Percentiles rank a stretch among this genome's conserved stretches.
Conservation (phyloP, 257 asterid species). For the Salvia rosmarinus region DNA sequence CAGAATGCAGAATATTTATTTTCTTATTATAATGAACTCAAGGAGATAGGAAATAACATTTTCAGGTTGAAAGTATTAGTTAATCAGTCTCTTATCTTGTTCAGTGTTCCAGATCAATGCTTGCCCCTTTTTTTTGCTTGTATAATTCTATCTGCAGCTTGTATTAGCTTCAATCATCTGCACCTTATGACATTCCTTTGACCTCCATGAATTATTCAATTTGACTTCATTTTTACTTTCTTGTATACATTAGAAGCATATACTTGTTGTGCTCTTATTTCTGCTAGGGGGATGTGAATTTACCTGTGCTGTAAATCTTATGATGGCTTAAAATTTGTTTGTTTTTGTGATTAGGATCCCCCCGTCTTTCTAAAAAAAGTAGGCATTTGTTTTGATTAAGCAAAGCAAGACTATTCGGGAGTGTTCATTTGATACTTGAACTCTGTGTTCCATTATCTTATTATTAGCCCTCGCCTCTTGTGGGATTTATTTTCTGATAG, state of each 20-base stretch:
- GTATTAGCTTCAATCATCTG: not conserved
- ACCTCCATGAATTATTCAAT: not conserved
- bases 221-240: not conserved
- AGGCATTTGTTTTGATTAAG: not conserved
- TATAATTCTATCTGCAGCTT: constrained; percentile 13
- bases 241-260: not conserved
- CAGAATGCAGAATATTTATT: not conserved
- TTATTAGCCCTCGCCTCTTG: not conserved
- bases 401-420: not conserved
- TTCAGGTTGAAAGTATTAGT: constrained; percentile 15
- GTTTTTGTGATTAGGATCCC: not conserved
- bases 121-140: constrained; percentile 10
- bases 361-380: not conserved
- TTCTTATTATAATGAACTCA: constrained; percentile 7
- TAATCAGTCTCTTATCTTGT: constrained; percentile 14
- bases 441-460: constrained; percentile 5
- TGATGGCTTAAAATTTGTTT: not conserved
- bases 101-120: not conserved
- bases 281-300: constrained; percentile 16
- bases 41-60: constrained; percentile 24
- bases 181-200: constrained; percentile 9
- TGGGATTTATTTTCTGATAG: too few species aligned
- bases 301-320: constrained; percentile 1
- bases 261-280: not conserved
- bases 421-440: constrained; percentile 17